Evolutionary conservation across 2,329 filamentous ascomycete species (phyloP), one percentile per base, ranked within the genome.

Genomic region (Penicillium paneum): DNA sequence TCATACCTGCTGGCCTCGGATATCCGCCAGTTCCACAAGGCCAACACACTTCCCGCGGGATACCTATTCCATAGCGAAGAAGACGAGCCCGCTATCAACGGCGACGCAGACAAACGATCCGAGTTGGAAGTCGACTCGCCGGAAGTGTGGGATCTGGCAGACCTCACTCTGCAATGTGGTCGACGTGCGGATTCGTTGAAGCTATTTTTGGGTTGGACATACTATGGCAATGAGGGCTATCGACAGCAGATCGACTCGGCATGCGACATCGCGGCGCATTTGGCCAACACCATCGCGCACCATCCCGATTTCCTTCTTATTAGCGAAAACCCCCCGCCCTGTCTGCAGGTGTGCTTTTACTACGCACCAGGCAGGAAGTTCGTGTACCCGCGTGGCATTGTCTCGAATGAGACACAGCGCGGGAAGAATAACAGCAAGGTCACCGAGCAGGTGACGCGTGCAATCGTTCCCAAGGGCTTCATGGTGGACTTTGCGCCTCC

Each of bases 331-430:
- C 89, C 91, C 26, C 87, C 92, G 43, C 90, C 90, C 0, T 97
- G 93, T 74, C 77, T 96, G 69, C 94, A 97, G 75, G 89, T 97
- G 21, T 97, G 93, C 78, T 97, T 97, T 72, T 96, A 96, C 71
- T 91, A 89, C 66, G 84, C 87, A 0, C 83, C 83, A 0, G 77
- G 77, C 1, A 83, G 85, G 2, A 64, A 72, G 54, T 59, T 88
- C 52, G 67, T 72, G 1, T 71, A 72, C 54, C 64, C 66, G 15
- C 63, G 65, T 5, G 68, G 63, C 10, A 44, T 66, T 24, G 68
- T 69, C 10, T 64, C 64, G 2, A 66, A 67, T 12, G 75, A 78
- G 47, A 52, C 63, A 55, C 53, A 74, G 61, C 57, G 72, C 62
- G 60, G 70, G 59, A 73, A 77, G 52, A 71, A 68, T 48, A 88